A percentile compares a stretch with the other conserved stretches of the same genome.
phyloP scores from a whole-genome alignment of 208 protist genomes.

The Trypanosoma cruzi region DNA sequence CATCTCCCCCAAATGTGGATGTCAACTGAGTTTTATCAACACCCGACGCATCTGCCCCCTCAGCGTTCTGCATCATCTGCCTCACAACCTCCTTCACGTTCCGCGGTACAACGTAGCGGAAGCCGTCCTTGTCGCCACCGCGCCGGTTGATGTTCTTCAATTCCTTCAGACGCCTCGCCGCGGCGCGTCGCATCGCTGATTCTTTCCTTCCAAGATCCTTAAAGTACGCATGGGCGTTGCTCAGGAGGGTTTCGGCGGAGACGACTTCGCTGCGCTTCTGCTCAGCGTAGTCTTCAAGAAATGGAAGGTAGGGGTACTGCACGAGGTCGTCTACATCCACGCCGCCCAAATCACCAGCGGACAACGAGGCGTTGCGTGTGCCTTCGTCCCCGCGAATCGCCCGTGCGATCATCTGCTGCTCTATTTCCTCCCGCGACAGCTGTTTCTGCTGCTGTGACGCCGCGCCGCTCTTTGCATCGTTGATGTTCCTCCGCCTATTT shows the following conservation, averaged over 20 bases:
- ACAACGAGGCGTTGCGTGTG: conserved; percentile 13
- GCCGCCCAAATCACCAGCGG: conserved; percentile 7
- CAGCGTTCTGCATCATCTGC: conserved; percentile 52
- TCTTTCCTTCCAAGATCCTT: conserved; percentile 64
- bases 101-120: conserved; percentile 83
- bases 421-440: conserved; percentile 32
- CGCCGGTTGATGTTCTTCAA: conserved; percentile 79
- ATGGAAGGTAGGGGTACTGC: conserved; percentile 54
- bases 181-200: conserved; percentile 51
- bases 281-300: conserved; percentile 76
- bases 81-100: conserved; percentile 74
- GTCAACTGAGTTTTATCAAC: conserved; percentile 51
- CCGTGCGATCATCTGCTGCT: conserved; percentile 50
- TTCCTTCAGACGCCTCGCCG: conserved; percentile 55
- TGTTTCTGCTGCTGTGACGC: conserved; percentile 10
- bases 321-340: conserved; percentile 28
- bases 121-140: conserved; percentile 89
- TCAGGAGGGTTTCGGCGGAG: conserved; percentile 59
- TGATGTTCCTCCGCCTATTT: background rate
- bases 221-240: conserved; percentile 80
- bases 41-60: conserved; percentile 21
- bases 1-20: conserved; percentile 68
- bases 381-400: conserved; percentile 52
- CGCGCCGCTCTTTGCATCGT: background rate
- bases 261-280: conserved; percentile 61